Conservation (phyloP, 768 basidiomycete genomes). For the Chalciporus chontae region DNA sequence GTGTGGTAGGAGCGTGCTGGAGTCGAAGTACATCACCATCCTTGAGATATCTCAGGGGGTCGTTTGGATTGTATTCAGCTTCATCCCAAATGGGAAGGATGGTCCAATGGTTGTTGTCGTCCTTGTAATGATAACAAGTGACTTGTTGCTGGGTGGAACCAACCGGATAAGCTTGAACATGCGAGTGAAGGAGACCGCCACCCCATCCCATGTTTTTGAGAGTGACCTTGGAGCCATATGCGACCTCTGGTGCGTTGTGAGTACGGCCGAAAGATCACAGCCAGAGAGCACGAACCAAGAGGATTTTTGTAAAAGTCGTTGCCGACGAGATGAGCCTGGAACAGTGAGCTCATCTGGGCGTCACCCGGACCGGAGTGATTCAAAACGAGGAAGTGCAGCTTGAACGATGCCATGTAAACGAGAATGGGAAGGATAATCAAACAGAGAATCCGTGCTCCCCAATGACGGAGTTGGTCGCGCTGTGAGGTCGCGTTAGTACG, state of each 20-base stretch:
- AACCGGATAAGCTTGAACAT: constrained; percentile 90
- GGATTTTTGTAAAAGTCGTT: constrained; percentile 94
- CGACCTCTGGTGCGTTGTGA: constrained; percentile 56
- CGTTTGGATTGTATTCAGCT: constrained; percentile 59
- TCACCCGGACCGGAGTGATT: constrained; percentile 96
- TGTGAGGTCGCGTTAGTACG: constrained; percentile 30
- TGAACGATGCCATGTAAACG: constrained; percentile 94
- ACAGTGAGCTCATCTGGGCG: constrained; percentile 97
- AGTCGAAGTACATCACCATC: constrained; percentile 81
- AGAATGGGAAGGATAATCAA: constrained; percentile 87
- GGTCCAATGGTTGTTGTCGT: constrained; percentile 92
- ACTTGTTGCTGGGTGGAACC: constrained; percentile 95
- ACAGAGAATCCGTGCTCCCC: constrained; percentile 81
- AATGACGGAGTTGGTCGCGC: constrained; percentile 87
- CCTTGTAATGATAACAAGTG: constrained; percentile 99
- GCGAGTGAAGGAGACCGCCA: constrained; percentile 94
- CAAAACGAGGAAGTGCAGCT: constrained; percentile 91
- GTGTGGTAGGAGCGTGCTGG: constrained; percentile 74
- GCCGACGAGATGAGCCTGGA: constrained; percentile 93
- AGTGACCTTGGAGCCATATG: constrained; percentile 85
- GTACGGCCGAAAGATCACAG: background rate
- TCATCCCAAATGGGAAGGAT: constrained; percentile 82
- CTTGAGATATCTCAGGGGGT: constrained; percentile 62
- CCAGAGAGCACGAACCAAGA: constrained; percentile 50
- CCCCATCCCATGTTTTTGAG: constrained; percentile 98